Percentiles rank a stretch among this genome's conserved stretches.
These are phyloP conservation scores for Candida maris DNA, from an alignment of 805 yeast species.

Conservation along the genomic window DNA sequence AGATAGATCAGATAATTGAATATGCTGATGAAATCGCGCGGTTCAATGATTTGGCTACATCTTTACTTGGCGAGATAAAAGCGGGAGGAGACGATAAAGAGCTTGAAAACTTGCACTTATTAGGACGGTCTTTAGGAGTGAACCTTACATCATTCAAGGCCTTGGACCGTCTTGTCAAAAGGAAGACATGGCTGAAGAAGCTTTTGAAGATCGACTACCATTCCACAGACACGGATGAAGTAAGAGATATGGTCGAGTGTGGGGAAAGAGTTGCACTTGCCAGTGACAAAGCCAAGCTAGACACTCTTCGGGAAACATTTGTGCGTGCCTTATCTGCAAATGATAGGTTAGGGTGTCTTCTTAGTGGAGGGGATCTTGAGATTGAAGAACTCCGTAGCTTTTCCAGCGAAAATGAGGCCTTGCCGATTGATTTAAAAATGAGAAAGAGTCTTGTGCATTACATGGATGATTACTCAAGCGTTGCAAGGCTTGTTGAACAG, in stretches of 20 bases:
- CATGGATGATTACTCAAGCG: slow-evolving; percentile 71
- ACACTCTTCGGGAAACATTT: slow-evolving; percentile 11
- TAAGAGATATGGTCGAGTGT: slow-evolving; percentile 21
- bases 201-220: slow-evolving; percentile 22
- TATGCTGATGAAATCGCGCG: slow-evolving; percentile 48
- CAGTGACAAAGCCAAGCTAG: slow-evolving; percentile 14
- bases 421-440: slow-evolving; percentile 14
- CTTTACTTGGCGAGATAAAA: slow-evolving; percentile 28
- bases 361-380: slow-evolving; percentile 2
- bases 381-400: slow-evolving; percentile 7
- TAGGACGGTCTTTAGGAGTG: slow-evolving; percentile 61
- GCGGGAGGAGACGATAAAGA: slow-evolving; percentile 41
- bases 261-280: slow-evolving; percentile 19
- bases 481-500: slow-evolving; percentile 31
- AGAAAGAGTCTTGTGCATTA: slow-evolving; percentile 58
- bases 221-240: slow-evolving; percentile 18
- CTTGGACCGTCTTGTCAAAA: slow-evolving; percentile 36
- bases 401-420: slow-evolving; percentile 10
- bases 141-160: slow-evolving; percentile 45
- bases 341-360: slow-evolving; percentile 4
- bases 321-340: slow-evolving; percentile 15
- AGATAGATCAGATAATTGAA: slow-evolving; percentile 55
- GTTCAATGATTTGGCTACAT: slow-evolving; percentile 46
- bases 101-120: slow-evolving; percentile 42
- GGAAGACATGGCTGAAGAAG: slow-evolving; percentile 38